Conservation (phyloP, 140 eudicot genomes). For the Bidens hawaiensis region DNA sequence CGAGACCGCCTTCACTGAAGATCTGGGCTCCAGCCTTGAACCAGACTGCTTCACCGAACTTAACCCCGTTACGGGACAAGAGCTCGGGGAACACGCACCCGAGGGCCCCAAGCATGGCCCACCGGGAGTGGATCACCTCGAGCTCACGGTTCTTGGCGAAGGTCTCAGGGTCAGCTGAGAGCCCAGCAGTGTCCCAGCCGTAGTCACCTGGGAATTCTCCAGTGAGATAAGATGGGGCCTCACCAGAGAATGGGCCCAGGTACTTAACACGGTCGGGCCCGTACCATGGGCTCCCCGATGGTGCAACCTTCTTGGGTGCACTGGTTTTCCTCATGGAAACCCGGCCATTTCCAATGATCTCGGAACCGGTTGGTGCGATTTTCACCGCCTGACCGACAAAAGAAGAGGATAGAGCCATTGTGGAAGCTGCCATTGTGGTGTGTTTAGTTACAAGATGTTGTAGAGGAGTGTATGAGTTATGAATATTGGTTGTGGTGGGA, state of each 20-base stretch:
- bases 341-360: constrained; percentile 25
- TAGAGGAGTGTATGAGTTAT: constrained; percentile 16
- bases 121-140: constrained; percentile 56
- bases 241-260: constrained; percentile 71
- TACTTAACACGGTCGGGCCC: constrained; percentile 71
- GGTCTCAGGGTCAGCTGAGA: constrained; percentile 64
- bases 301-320: constrained; percentile 23
- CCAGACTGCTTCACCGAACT: constrained; percentile 58
- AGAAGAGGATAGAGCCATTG: constrained; percentile 49
- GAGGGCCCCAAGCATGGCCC: constrained; percentile 70
- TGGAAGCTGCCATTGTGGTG: constrained; percentile 47
- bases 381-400: constrained; percentile 44
- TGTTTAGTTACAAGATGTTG: constrained; percentile 6
- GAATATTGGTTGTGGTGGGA: constrained; percentile 18
- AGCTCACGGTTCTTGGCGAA: constrained; percentile 71
- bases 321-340: constrained; percentile 40
- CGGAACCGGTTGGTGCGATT: constrained; percentile 25
- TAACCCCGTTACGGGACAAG: constrained; percentile 50
- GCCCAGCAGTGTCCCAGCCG: constrained; percentile 71
- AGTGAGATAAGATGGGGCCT: constrained; percentile 58
- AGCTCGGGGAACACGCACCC: constrained; percentile 64
- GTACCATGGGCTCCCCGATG: constrained; percentile 70
- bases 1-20: constrained; percentile 58
- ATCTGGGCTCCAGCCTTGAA: constrained; percentile 61
- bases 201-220: constrained; percentile 70